phyloP scores from a whole-genome alignment of 495 filamentous ascomycete genomes.

The Hypoxylon cercidicola region DNA sequence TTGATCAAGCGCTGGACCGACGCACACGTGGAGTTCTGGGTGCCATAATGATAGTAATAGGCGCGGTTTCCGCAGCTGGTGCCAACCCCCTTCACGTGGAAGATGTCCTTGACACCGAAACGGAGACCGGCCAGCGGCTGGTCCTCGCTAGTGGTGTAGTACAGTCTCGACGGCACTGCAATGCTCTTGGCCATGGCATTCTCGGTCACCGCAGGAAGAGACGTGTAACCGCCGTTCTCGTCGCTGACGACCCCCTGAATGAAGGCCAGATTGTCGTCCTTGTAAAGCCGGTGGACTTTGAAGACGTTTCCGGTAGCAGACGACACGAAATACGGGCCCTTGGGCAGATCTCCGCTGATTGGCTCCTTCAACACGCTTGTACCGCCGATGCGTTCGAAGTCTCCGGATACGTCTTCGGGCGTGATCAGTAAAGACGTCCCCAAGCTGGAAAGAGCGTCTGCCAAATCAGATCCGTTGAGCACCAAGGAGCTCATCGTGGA shows the following conservation, averaged over 20 bases:
- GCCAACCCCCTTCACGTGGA: no score
- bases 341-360: background rate
- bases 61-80: no score
- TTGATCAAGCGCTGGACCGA: no score
- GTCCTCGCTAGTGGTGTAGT: no score
- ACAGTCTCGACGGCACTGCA: no score
- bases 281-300: slow-evolving; percentile 2
- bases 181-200: slow-evolving; percentile 2
- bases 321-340: slow-evolving; percentile 1
- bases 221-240: background rate
- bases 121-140: no score
- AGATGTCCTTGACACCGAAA: no score
- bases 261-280: slow-evolving; percentile 3
- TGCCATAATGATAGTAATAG: no score
- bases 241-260: slow-evolving; percentile 2
- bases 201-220: slow-evolving; percentile 3
- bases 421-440: slow-evolving; percentile 1
- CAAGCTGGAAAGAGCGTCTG: background rate
- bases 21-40: no score
- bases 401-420: slow-evolving; percentile 1
- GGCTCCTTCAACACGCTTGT: background rate
- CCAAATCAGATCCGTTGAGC: background rate
- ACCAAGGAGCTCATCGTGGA: background rate
- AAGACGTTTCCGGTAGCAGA: slow-evolving; percentile 1
- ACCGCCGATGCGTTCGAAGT: background rate